Evolutionary conservation across 257 asterid genomes (phyloP), one percentile per base, ranked within the genome.

Genomic region (Solanum chmielewskii): DNA sequence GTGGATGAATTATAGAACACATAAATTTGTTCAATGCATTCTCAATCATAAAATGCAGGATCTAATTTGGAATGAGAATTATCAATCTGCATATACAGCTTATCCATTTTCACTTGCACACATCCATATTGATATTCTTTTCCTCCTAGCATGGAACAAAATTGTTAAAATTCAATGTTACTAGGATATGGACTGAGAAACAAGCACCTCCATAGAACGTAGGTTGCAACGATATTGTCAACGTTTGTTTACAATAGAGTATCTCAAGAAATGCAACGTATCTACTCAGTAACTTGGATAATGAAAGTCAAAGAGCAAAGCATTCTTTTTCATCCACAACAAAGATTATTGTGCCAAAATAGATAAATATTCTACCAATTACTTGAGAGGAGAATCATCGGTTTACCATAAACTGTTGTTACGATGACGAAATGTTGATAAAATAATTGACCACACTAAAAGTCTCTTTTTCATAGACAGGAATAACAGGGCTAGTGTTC

Each of bases 1-100:
- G 33, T 31, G 33, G 33, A 31, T 0, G 33, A 31, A 31, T 2
- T 31, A 31, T 31, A 31, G 33, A 31, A 31, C 33, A 31, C 33
- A 31, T 31, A 31, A 31, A 31, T 2, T 2, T 2, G 3, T 92
- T 97, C 35, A 97, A 91, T 84, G 92, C 95, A 86, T 97, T 97
- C 87, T 97, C 99, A 76, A 97, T 39, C 45, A 31, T 31, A 31
- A 2, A 0, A 84, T 69, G 44, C 59, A 70, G 86, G 74, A 49
- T 71, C 59, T 68, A 41, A 71, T 77, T 85, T 59, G 86, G 84
- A 70, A 39, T 66, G 75, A 56, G 41, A 29, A 66, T 60, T 29
- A 3, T 37, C 35, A 33, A 33, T 33, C 35, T 33, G 35, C 35
- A 33, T 33, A 33, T 33, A 33, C 35, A 33, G 35, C 35, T 33